Evolutionary conservation across 345 rosid species (phyloP).

Genomic region (Boechera divaricarpa): DNA sequence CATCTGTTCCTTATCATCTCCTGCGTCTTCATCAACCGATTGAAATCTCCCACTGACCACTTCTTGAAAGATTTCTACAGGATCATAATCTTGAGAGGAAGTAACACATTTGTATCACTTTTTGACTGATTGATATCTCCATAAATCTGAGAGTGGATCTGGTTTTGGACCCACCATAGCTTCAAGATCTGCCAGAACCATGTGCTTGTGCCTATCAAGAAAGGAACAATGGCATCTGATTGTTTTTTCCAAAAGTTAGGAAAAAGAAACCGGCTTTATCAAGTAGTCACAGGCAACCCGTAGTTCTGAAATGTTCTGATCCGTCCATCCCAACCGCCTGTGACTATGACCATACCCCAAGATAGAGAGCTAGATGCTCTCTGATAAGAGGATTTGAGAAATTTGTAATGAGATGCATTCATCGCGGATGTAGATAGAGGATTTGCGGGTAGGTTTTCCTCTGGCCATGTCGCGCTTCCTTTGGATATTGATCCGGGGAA

Average conservation of each 20-base stretch:
- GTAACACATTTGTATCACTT: constrained; percentile 17
- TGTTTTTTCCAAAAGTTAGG: constrained; percentile 25
- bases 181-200: constrained; percentile 30
- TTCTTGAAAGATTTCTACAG: constrained; percentile 33
- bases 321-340: constrained; percentile 93
- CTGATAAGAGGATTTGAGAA: constrained; percentile 76
- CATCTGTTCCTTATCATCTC: constrained; percentile 39
- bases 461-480: constrained; percentile 71
- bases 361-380: constrained; percentile 68
- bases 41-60: constrained; percentile 37
- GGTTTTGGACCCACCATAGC: constrained; percentile 43
- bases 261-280: constrained; percentile 15
- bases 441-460: constrained; percentile 64
- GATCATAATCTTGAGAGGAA: constrained; percentile 20
- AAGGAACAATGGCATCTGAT: constrained; percentile 41
- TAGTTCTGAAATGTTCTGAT: constrained; percentile 90
- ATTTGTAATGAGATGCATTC: constrained; percentile 69
- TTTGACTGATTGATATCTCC: constrained; percentile 34
- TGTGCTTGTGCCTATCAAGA: constrained; percentile 43
- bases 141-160: constrained; percentile 22
- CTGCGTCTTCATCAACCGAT: constrained; percentile 42
- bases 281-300: constrained; percentile 71
- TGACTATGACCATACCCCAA: constrained; percentile 93
- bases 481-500: constrained; percentile 53
- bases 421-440: constrained; percentile 47